A percentile compares a stretch with the other conserved stretches of the same genome.
phyloP scores from a whole-genome alignment of 2,329 filamentous ascomycete genomes.

The Emergomyces africanus region DNA sequence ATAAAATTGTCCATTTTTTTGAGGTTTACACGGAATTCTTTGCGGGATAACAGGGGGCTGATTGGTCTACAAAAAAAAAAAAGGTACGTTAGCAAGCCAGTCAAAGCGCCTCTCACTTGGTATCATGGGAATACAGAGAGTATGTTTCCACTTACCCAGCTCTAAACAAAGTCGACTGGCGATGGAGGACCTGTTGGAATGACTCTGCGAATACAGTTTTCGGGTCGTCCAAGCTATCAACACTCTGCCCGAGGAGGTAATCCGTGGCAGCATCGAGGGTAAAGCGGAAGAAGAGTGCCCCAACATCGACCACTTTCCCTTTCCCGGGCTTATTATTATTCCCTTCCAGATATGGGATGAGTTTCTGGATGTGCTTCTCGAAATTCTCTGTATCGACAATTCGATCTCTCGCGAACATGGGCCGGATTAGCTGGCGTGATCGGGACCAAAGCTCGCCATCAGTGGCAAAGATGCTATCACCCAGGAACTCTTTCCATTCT shows the following conservation, averaged over 20 bases:
- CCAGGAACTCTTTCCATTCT: constrained; percentile 68
- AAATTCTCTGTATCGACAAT: constrained; percentile 74
- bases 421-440: constrained; percentile 71
- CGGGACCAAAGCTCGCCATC: constrained; percentile 70
- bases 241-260: constrained; percentile 67
- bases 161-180: constrained; percentile 56
- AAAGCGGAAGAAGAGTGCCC: constrained; percentile 67
- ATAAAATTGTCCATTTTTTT: constrained; percentile 63
- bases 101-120: background rate
- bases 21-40: constrained; percentile 50
- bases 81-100: background rate
- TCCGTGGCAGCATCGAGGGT: constrained; percentile 77
- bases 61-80: constrained; percentile 38
- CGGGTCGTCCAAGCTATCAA: constrained; percentile 48
- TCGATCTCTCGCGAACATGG: constrained; percentile 77
- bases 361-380: constrained; percentile 61
- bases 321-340: constrained; percentile 15
- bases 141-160: constrained; percentile 37
- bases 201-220: constrained; percentile 64
- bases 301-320: constrained; percentile 50
- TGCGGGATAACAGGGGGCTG: constrained; percentile 49
- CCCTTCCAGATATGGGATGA: constrained; percentile 55
- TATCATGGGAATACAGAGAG: background rate
- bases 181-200: constrained; percentile 64
- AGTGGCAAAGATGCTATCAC: constrained; percentile 73